Base-by-base conservation (phyloP, 2,329 filamentous ascomycete genomes). In the Chaetothyriales sp. region DNA sequence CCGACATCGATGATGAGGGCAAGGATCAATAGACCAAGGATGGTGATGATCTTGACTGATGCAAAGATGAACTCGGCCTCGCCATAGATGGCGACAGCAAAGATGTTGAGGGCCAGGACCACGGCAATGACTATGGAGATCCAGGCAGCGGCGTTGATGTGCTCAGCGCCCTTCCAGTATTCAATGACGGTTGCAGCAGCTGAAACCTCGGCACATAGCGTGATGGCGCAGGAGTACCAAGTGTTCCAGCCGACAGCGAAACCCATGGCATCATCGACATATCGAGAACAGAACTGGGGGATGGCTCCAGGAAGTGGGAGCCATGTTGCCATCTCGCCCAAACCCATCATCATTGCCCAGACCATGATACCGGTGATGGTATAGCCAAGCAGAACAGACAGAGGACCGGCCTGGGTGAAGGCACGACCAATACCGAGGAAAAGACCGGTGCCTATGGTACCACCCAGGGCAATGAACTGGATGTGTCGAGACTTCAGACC, bases 141-240 rank as follows among this genome's bases (percentile, higher is more conserved):
- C 59, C 59, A 61, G 12, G 52, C 59, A 18, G 58, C 57, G 10
- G 56, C 62, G 49, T 66, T 67, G 56, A 67, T 65, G 25, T 60
- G 54, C 15, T 52, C 42, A 43, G 63, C 55, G 2, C 70, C 69
- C 2, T 64, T 62, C 80, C 80, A 84, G 60, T 75, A 81, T 57
- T 79, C 68, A 54, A 83, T 79, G 28, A 84, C 66, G 2, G 81
- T 75, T 32, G 76, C 73, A n/a, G 78, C 77, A 15, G 80, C 80
- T 0, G 77, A 76, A 50, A 83, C 80, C 62, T 84, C 80, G 50
- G 78, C 69, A 59, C 65, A 68, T 18, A 59, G 51, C 1, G 57
- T 60, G 53, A 61, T 66, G n/a, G 68, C 67, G 53, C 69, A 65
- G 25, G 66, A 66, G 45, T 73, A 66, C 60, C 71, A 72, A 55